Evolutionary conservation across 306 rosid genomes (phyloP).

Genomic region (Inga laurina): DNA sequence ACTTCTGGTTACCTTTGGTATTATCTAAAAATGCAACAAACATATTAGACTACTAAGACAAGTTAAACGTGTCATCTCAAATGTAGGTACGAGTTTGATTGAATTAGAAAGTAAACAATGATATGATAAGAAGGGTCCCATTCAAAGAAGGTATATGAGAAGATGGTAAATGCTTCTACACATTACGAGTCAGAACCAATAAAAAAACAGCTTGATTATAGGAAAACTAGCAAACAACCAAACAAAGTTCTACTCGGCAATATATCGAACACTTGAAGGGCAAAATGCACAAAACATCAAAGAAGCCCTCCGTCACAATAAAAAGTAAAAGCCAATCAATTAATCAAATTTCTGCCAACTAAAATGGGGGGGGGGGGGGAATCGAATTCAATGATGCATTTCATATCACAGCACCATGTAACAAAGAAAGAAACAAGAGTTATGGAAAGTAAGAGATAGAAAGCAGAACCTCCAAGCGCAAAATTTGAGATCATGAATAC

Average conservation of each 20-base stretch:
- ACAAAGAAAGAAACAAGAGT: background rate
- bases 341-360: background rate
- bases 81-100: background rate
- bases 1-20: background rate
- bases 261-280: constrained; percentile 47
- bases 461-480: constrained; percentile 68
- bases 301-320: background rate
- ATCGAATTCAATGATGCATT: background rate
- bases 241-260: constrained; percentile 29
- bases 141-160: background rate
- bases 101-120: background rate
- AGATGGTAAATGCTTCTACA: background rate
- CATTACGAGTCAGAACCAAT: background rate
- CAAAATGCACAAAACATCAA: background rate
- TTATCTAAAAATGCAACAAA: background rate
- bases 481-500: constrained; percentile 70
- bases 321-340: constrained; percentile 6
- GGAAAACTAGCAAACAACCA: background rate
- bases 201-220: background rate
- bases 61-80: background rate
- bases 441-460: background rate
- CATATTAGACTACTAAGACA: background rate
- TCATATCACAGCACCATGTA: background rate
- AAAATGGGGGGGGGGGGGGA: background rate
- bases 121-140: background rate